Base-by-base conservation (phyloP, 2,329 filamentous ascomycete genomes). In the Colletotrichum ledebouriae region DNA sequence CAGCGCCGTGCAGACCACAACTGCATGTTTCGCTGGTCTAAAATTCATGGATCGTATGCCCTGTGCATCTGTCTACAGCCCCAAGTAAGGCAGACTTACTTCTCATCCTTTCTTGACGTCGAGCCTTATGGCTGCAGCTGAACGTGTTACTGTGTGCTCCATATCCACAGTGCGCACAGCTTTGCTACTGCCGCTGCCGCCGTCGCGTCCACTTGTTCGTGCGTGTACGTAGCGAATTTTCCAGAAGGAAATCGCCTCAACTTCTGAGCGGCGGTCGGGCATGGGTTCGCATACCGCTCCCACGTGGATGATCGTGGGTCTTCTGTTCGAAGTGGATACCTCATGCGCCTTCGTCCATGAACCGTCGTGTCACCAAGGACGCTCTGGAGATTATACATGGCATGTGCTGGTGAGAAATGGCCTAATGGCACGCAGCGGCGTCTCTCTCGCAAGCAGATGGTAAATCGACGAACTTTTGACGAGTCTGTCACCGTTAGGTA, bases 211-310 rank as follows among this genome's bases (percentile, higher is more conserved):
- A 39, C 29, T 33, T 11, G 15, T 41, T 22, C 41, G 37, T 11
- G 39, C 17, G 56, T 20, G 12, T 15, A 59, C 33, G 53, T 44
- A 59, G 25, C 55, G 61, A 59, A 47, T 65, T 68, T 68, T 68
- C 65, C 61, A 68, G 65, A 68, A 68, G 61, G 53, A 64, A 53
- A 29, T 59, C 34, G 41, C 55, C 47, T 65, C 61, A 59, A 59
- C 65, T 49, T 65, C 53, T 13, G 29, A 56, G 61, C 47, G 33
- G 49, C 55, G 61, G 41, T 41, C 41, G 55, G 61, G 61, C 65
- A 59, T 55, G 61, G 65, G 61, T 59, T 68, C 55, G 61, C 61
- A 68, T 68, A 68, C 65, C 65, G 65, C 65, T 65, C 41, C 65
- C 65, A 68, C 65, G 65, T 68, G 65, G 65, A 59, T 42, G 22